Base-by-base conservation (phyloP, 106 monocot genomes). In the Allium cepa region DNA sequence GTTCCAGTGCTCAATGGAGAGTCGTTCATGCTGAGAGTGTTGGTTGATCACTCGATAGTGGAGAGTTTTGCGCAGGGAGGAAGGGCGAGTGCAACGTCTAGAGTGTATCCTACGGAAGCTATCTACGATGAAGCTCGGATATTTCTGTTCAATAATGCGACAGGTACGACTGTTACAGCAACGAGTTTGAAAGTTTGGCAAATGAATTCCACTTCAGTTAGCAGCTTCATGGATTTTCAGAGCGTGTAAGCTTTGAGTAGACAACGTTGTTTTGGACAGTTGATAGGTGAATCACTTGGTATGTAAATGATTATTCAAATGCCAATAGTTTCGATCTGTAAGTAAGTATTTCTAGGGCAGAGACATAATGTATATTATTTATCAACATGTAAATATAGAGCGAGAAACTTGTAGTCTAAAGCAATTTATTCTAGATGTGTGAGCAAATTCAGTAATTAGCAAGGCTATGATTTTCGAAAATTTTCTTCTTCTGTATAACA, bases 141-240 rank as follows among this genome's bases (percentile, higher is more conserved):
- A 4, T 83, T 81, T 73, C 83, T 93, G 49, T 93, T 93, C 81
- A 88, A 88, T 75, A 93, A 93, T 58, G 88, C 92, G 8, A 93
- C 92, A 3, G 72, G 17, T 2, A 77, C 69, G 9, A 16, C 47
- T 1, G 77, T 88, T 13, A 85, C 73, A 0, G 76, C 83, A 15
- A 77, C 78, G 9, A 74, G 76, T 9, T 45, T 93, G 63, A 85
- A 71, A 26, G 57, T 93, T 8, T 88, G 85, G 85, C 72, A 79
- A 57, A 83, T 93, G 85, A 72, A 69, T 47, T 79, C 85, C 1
- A 80, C 92, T 6, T 70, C n/a, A 55, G 73, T 70, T 14, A 64
- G 28, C 47, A 67, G 63, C 49, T 72, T 18, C 11, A 1, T 55
- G 11, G 53, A 55, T 55, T 55, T 55, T 55, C 53, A 3, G 7